Evolutionary conservation across 2,329 filamentous ascomycete species (phyloP).

Genomic region (Calonectria naviculata): DNA sequence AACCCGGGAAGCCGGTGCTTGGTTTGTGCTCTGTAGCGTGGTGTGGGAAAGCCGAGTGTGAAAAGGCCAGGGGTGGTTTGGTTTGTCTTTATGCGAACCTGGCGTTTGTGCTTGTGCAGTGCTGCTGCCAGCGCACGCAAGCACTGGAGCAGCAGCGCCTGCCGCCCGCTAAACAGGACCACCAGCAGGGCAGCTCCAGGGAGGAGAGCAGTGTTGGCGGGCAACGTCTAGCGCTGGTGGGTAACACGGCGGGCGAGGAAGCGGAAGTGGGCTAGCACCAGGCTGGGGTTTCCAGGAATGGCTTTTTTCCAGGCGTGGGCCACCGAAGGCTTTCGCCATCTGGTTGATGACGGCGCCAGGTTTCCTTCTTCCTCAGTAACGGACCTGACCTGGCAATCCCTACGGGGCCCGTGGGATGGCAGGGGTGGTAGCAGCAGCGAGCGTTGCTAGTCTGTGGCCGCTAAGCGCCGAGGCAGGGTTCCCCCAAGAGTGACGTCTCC

Average conservation of each 20-base stretch:
- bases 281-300: constrained; percentile 1
- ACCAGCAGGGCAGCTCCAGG: constrained; percentile 15
- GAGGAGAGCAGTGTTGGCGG: constrained; percentile 16
- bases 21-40: constrained; percentile 20
- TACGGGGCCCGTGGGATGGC: neutral
- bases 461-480: constrained; percentile 40
- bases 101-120: constrained; percentile 38
- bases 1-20: constrained; percentile 36
- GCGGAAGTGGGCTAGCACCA: constrained; percentile 1
- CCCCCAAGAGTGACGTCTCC: constrained; percentile 37
- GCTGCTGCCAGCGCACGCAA: neutral
- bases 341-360: neutral
- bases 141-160: neutral
- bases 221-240: constrained; percentile 1
- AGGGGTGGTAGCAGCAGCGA: constrained; percentile 18
- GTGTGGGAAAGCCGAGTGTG: constrained; percentile 6
- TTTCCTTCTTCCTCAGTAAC: neutral
- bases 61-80: constrained; percentile 14
- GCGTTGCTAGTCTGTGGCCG: constrained; percentile 20
- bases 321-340: neutral
- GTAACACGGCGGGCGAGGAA: constrained; percentile 2
- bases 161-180: neutral
- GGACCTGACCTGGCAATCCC: constrained; percentile 3
- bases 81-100: constrained; percentile 39
- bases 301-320: constrained; percentile 5